These are phyloP conservation scores for Monosporascus sp. DNA, from an alignment of 2,329 filamentous ascomycete species.

Conservation along the genomic window DNA sequence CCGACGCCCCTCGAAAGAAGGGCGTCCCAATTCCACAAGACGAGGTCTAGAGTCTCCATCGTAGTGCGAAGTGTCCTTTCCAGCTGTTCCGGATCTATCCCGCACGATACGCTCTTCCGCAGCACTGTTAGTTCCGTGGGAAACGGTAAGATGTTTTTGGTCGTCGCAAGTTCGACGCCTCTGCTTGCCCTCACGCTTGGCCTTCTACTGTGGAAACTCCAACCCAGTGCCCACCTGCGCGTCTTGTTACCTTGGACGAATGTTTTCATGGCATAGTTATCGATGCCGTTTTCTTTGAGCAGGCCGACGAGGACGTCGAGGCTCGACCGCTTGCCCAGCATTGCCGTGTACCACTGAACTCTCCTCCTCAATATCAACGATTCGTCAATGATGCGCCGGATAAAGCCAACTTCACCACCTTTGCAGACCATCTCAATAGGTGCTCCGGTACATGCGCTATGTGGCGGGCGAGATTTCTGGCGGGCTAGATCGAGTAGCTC, in stretches of 20 bases:
- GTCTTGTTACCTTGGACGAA: slow-evolving; percentile 77
- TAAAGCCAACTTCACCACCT: slow-evolving; percentile 75
- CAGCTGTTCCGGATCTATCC: slow-evolving; percentile 4
- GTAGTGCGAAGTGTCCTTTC: slow-evolving; percentile 35
- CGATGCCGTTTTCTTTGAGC: slow-evolving; percentile 51
- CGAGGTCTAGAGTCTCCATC: slow-evolving; percentile 52
- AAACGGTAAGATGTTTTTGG: slow-evolving; percentile 41
- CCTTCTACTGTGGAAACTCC: slow-evolving; percentile 71
- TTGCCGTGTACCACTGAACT: slow-evolving; percentile 84
- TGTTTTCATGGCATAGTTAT: slow-evolving; percentile 78
- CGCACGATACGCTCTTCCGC: slow-evolving; percentile 27
- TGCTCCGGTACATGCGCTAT: slow-evolving; percentile 71
- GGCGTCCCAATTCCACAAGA: slow-evolving; percentile 59
- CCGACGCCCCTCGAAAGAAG: slow-evolving; percentile 53
- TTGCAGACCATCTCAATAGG: slow-evolving; percentile 78
- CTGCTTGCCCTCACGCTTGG: slow-evolving; percentile 46
- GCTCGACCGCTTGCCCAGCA: slow-evolving; percentile 79
- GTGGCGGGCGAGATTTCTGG: slow-evolving; percentile 63
- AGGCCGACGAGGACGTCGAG: slow-evolving; percentile 58
- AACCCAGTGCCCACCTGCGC: slow-evolving; percentile 79
- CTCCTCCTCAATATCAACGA: slow-evolving; percentile 54
- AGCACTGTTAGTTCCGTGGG: slow-evolving; percentile 35
- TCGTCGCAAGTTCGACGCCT: slow-evolving; percentile 33
- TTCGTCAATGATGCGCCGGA: slow-evolving; percentile 65
- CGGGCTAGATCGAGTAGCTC: slow-evolving; percentile 64